Base-by-base conservation (phyloP, 1,284 basidiomycete genomes). In the Sporisorium exsertum region DNA sequence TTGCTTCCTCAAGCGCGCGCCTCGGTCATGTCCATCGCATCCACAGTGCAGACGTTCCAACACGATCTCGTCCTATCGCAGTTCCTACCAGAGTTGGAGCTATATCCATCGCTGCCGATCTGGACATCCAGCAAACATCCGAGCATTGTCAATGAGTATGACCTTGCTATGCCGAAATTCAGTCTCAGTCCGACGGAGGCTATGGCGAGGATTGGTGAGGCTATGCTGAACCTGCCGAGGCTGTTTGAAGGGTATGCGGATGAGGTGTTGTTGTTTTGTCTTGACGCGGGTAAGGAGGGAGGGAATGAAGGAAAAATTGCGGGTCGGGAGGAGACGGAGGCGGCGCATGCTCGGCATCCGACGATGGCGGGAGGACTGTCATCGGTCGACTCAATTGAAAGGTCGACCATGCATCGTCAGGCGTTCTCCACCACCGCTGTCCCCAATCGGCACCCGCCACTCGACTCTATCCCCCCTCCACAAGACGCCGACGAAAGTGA, bases 241-340 rank as follows among this genome's bases (percentile, higher is more conserved):
- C 87, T 98, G 22, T 96, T 99, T 84, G 95, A 98, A 85, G 92
- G 95, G 18, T 95, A 97, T 82, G 94, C 93, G 5, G 92, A 93
- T 58, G 95, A 97, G 84, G 92, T 93, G 74, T 87, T 96, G 4
- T 93, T 94, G 0, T 89, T 88, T 80, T 86, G 94, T 60, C 46
- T 76, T 0, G 15, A 50, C 26, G 40, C 20, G 20, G 51, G 27
- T 33, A 56, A 58, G 20, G 45, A 58, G 43, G 61, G 20, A 7
- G 51, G 27, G 16, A 29, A 46, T 20, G 90, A 42, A 16, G 22
- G 91, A 71, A 79, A 86, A 3, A 89, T 86, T 91, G n/a, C 88
- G 88, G 13, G 33, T 24, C 7, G 22, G 18, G 46, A 22, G 1
- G 54, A 42, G 29, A 26, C 15, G 8, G 35, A 27, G 10, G 13